These are phyloP conservation scores for Conticribra guillardii DNA, from an alignment of 108 stramenopile species.

Conservation along the genomic window DNA sequence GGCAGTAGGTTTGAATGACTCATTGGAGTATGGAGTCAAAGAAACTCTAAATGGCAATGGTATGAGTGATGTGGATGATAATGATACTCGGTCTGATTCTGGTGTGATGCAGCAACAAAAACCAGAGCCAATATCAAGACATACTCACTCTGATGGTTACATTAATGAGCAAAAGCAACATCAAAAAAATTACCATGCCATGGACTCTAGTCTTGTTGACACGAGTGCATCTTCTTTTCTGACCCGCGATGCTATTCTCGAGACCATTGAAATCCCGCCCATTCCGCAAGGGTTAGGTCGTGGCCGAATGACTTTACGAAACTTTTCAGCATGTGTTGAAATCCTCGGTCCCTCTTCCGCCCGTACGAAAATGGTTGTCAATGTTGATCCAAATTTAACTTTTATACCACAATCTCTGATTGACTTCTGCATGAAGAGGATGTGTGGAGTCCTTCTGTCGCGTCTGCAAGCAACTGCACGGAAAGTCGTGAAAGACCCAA, in stretches of 20 bases:
- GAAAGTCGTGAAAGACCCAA: constrained; percentile 74
- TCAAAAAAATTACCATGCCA: neutral
- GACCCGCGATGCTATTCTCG: constrained; percentile 57
- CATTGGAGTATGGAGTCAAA: constrained; percentile 46
- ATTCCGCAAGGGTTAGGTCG: constrained; percentile 67
- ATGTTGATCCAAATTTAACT: constrained; percentile 86
- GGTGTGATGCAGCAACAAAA: neutral
- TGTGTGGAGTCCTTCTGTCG: constrained; percentile 86
- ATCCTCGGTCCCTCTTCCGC: constrained; percentile 80
- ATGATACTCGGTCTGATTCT: neutral
- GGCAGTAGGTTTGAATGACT: constrained; percentile 74
- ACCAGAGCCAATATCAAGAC: neutral
- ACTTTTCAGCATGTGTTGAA: constrained; percentile 73
- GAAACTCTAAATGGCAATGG: neutral
- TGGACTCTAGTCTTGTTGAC: constrained; percentile 8
- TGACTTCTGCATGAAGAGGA: constrained; percentile 90
- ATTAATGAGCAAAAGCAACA: constrained; percentile 4
- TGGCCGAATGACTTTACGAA: constrained; percentile 80
- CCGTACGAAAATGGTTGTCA: constrained; percentile 81
- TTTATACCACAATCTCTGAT: constrained; percentile 85
- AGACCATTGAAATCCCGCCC: constrained; percentile 67
- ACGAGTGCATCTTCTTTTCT: constrained; percentile 38
- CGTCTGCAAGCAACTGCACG: constrained; percentile 79
- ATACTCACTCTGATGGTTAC: neutral
- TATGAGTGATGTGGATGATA: constrained; percentile 1